Evolutionary conservation across 208 protist genomes (phyloP).

Genomic region (Leptomonas seymouri): DNA sequence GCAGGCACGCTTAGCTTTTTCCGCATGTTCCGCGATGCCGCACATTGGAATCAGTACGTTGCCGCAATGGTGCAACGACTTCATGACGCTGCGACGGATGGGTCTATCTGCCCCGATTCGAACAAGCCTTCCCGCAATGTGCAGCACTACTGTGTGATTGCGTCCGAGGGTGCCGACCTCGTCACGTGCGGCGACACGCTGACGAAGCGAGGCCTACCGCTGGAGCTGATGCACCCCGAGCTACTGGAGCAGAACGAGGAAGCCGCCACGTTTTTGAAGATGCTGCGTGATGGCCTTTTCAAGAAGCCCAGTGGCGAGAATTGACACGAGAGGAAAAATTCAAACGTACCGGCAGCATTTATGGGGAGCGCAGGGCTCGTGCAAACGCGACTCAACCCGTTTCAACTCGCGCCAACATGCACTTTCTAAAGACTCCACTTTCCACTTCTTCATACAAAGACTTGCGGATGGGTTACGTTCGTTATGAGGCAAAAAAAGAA

Average conservation of each 20-base stretch:
- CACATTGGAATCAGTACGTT: constrained; percentile 81
- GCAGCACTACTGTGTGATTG: constrained; percentile 72
- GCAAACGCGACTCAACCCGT: too few relatives aligned
- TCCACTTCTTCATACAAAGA: too few relatives aligned
- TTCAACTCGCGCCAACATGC: too few relatives aligned
- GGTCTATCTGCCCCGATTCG: constrained; percentile 2
- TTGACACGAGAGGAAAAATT: not conserved
- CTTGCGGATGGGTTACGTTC: too few relatives aligned
- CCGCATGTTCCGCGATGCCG: constrained; percentile 69
- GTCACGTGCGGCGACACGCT: constrained; percentile 47
- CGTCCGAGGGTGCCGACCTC: constrained; percentile 64
- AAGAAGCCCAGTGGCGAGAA: constrained; percentile 5
- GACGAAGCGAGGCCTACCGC: constrained; percentile 66
- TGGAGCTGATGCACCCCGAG: constrained; percentile 73
- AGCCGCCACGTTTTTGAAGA: constrained; percentile 32
- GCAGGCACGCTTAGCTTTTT: constrained; percentile 58
- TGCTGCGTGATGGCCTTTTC: constrained; percentile 33
- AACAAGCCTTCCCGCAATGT: constrained; percentile 29
- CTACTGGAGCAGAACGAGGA: constrained; percentile 49
- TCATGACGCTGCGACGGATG: constrained; percentile 11
- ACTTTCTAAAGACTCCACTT: too few relatives aligned
- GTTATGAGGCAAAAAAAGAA: too few relatives aligned
- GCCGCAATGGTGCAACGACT: constrained; percentile 42
- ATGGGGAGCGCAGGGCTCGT: too few relatives aligned
- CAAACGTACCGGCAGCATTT: too few relatives aligned